Evolutionary conservation across 768 basidiomycete genomes (phyloP).

Genomic region (Gymnopilus dilepis): DNA sequence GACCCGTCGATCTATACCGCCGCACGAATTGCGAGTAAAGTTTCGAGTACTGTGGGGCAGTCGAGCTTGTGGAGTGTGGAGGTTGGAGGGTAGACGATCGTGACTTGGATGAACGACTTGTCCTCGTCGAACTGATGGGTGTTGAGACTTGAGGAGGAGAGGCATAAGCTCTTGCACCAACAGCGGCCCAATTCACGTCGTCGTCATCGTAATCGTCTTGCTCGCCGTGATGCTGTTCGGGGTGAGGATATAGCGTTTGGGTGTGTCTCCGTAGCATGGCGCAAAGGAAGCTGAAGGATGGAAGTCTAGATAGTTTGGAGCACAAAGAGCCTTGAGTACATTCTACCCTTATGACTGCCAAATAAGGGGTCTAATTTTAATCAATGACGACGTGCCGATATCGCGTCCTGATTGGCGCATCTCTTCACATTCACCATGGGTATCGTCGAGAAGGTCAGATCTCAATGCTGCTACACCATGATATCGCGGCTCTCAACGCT

Average conservation of each 20-base stretch:
- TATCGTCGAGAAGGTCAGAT: constrained; percentile 84
- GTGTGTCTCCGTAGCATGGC: constrained; percentile 52
- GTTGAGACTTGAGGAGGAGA: constrained; percentile 37
- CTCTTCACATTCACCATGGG: constrained; percentile 63
- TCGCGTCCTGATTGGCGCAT: constrained; percentile 24
- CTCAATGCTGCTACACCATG: background rate
- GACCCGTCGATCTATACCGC: constrained; percentile 68
- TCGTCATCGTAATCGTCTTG: constrained; percentile 52
- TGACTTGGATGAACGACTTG: constrained; percentile 34
- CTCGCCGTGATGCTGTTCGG: constrained; percentile 53
- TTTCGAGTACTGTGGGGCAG: constrained; percentile 49
- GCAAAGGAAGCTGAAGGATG: constrained; percentile 17
- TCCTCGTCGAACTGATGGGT: constrained; percentile 33
- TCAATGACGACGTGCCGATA: constrained; percentile 5
- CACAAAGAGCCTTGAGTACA: constrained; percentile 2
- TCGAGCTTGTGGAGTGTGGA: constrained; percentile 22
- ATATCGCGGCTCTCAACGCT: constrained; percentile 7
- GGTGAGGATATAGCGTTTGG: constrained; percentile 72
- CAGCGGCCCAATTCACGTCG: constrained; percentile 43
- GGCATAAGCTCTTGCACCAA: constrained; percentile 38
- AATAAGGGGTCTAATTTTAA: constrained; percentile 21
- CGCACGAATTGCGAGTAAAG: constrained; percentile 83
- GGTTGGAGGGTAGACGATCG: constrained; percentile 32
- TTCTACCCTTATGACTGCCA: constrained; percentile 1
- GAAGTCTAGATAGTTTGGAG: constrained; percentile 10